These are phyloP conservation scores for Cerrena zonata DNA, from an alignment of 1,284 basidiomycete genomes.

Conservation along the genomic window DNA sequence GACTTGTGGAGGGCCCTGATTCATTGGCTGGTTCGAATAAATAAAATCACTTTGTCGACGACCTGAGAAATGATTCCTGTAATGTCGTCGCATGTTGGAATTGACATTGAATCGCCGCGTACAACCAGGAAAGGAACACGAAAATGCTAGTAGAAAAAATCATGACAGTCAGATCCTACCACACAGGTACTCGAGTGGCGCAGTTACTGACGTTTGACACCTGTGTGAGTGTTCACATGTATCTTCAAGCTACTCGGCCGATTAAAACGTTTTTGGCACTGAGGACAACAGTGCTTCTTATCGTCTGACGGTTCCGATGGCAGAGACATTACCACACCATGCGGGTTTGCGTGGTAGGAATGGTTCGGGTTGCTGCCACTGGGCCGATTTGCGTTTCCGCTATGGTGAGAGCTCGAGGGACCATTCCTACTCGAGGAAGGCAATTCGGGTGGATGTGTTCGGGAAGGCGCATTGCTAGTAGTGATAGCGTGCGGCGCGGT, in stretches of 20 bases:
- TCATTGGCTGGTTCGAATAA: too few relatives aligned
- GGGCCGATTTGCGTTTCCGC: too few relatives aligned
- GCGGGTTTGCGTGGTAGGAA: not conserved
- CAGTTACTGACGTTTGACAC: slow-evolving; percentile 32
- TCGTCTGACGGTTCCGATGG: slow-evolving; percentile 16
- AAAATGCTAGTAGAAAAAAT: slow-evolving; percentile 26
- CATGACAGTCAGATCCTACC: not conserved
- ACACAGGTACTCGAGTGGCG: not conserved
- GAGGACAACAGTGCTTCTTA: slow-evolving; percentile 32
- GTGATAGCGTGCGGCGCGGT: not conserved
- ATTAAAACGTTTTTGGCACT: slow-evolving; percentile 39
- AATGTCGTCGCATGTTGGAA: slow-evolving; percentile 41
- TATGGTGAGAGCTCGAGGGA: too few relatives aligned
- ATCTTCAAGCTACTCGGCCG: slow-evolving; percentile 40
- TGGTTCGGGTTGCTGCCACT: too few relatives aligned
- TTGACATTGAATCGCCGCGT: slow-evolving; percentile 38
- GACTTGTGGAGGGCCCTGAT: not conserved
- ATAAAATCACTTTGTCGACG: not conserved
- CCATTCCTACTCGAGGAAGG: slow-evolving; percentile 12
- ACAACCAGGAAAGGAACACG: slow-evolving; percentile 35
- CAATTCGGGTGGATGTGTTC: not conserved
- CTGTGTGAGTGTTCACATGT: slow-evolving; percentile 39
- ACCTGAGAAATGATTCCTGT: slow-evolving; percentile 27
- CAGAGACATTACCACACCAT: not conserved
- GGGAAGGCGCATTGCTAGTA: not conserved